phyloP scores from a whole-genome alignment of 768 basidiomycete species.

The Pleurotus platypus region DNA sequence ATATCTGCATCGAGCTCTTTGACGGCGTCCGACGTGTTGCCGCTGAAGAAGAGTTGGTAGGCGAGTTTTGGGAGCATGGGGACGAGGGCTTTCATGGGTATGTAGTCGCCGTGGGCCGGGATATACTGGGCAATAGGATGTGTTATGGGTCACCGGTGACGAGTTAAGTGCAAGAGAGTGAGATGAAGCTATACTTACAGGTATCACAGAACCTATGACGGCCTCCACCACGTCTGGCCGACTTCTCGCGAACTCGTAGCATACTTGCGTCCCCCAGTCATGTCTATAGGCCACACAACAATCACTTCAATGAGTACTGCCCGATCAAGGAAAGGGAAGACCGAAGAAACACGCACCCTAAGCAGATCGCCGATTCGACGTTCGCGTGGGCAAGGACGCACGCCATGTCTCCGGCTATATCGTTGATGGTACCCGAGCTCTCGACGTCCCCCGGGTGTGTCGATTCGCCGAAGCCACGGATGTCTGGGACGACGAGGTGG shows the following conservation, averaged over 20 bases:
- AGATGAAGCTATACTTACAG: constrained; percentile 36
- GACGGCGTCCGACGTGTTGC: constrained; percentile 40
- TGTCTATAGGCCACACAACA: constrained; percentile 37
- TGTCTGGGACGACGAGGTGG: constrained; percentile 56
- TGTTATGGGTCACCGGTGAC: neutral
- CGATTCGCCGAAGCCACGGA: constrained; percentile 71
- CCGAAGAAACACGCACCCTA: constrained; percentile 45
- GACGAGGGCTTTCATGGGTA: constrained; percentile 39
- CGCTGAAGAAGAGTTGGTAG: constrained; percentile 65
- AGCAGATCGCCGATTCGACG: constrained; percentile 47
- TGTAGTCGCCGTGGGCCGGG: constrained; percentile 44
- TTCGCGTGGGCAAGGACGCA: constrained; percentile 57
- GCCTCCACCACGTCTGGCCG: constrained; percentile 62
- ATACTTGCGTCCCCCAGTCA: constrained; percentile 71
- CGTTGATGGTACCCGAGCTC: constrained; percentile 54
- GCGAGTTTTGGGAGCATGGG: constrained; percentile 45
- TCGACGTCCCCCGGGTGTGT: constrained; percentile 61
- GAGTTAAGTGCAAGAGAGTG: neutral
- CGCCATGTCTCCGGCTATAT: constrained; percentile 58
- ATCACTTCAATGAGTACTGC: too few species aligned
- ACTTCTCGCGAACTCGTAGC: constrained; percentile 66
- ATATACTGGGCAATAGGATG: constrained; percentile 47
- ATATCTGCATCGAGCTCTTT: constrained; percentile 55
- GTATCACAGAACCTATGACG: constrained; percentile 56
- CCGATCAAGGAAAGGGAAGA: neutral